A percentile compares a stretch with the other conserved stretches of the same genome.
Conservation (phyloP, 2,329 filamentous ascomycete species). For the Mycogone perniciosa region DNA sequence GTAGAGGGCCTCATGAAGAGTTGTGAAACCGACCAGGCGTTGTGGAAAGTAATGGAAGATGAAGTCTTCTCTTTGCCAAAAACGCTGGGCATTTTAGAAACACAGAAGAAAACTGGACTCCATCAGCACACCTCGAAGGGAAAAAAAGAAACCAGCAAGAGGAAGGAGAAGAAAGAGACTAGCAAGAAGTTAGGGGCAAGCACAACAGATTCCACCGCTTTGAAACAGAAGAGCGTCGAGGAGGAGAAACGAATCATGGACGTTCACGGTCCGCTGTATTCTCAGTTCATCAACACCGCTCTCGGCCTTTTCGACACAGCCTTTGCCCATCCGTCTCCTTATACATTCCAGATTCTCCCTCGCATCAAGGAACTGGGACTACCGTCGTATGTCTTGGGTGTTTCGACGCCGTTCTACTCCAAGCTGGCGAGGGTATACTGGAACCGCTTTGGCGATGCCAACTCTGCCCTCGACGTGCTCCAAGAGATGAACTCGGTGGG, state of each 20-base stretch:
- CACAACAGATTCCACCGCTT: not conserved
- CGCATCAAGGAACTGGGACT: conserved; percentile 62
- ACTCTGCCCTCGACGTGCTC: conserved; percentile 48
- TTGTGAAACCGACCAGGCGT: conserved; percentile 53
- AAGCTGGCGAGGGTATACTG: conserved; percentile 57
- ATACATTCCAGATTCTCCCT: conserved; percentile 57
- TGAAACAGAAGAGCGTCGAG: conserved; percentile 3
- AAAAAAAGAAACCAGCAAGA: not conserved
- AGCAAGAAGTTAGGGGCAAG: conserved; percentile 5
- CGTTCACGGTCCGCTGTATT: conserved; percentile 58
- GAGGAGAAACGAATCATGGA: conserved; percentile 40
- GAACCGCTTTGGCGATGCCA: conserved; percentile 52
- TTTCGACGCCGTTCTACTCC: conserved; percentile 64
- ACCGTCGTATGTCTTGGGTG: conserved; percentile 65
- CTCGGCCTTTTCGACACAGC: conserved; percentile 50
- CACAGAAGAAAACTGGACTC: not conserved
- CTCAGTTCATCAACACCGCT: conserved; percentile 52
- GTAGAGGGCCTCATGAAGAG: conserved; percentile 48
- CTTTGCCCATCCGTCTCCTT: conserved; percentile 52
- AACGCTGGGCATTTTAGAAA: conserved; percentile 46
- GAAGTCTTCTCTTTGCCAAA: conserved; percentile 59
- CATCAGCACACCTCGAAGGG: not conserved
- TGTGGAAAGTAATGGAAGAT: conserved; percentile 61
- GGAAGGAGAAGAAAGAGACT: conserved; percentile 12
- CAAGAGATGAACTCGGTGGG: conserved; percentile 61